Percentiles rank a stretch among this genome's conserved stretches.
Conservation (phyloP, 495 filamentous ascomycete genomes). For the Neurospora sp. region DNA sequence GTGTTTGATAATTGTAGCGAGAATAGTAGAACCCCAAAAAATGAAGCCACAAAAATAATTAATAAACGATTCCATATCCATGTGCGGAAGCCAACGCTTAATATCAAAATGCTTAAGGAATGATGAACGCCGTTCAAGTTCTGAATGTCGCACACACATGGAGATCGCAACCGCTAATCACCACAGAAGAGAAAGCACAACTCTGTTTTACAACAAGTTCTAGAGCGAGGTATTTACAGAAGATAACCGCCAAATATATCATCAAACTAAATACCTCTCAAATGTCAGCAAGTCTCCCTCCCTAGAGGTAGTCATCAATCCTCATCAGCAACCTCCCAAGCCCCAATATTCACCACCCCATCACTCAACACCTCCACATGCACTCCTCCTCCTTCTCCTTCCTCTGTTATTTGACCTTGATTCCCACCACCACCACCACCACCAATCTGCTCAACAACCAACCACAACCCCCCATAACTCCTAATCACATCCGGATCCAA, state of each 20-base stretch:
- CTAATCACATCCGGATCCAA: slow-evolving; percentile 45
- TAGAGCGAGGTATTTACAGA: background rate
- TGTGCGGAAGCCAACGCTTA: background rate
- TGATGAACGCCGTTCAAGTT: background rate
- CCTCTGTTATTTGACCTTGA: slow-evolving; percentile 8
- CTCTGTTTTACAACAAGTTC: background rate
- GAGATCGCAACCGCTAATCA: background rate
- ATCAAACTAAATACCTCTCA: background rate
- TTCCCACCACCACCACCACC: slow-evolving; percentile 3
- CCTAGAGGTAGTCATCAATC: background rate
- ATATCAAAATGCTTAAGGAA: background rate
- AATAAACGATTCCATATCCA: background rate
- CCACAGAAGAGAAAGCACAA: background rate
- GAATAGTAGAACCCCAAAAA: background rate
- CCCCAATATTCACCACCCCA: slow-evolving; percentile 49
- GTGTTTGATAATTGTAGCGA: background rate
- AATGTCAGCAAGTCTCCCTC: background rate
- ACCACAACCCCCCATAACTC: slow-evolving; percentile 49
- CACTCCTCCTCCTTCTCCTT: slow-evolving; percentile 40
- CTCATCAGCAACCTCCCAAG: slow-evolving; percentile 37
- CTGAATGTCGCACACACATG: background rate
- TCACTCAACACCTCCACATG: slow-evolving; percentile 63
- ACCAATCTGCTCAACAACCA: slow-evolving; percentile 70
- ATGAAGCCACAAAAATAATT: background rate
- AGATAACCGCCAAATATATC: background rate